A percentile compares a stretch with the other conserved stretches of the same genome.
Conservation (phyloP, 2,329 filamentous ascomycete species). For the Trichoderma simmonsii region DNA sequence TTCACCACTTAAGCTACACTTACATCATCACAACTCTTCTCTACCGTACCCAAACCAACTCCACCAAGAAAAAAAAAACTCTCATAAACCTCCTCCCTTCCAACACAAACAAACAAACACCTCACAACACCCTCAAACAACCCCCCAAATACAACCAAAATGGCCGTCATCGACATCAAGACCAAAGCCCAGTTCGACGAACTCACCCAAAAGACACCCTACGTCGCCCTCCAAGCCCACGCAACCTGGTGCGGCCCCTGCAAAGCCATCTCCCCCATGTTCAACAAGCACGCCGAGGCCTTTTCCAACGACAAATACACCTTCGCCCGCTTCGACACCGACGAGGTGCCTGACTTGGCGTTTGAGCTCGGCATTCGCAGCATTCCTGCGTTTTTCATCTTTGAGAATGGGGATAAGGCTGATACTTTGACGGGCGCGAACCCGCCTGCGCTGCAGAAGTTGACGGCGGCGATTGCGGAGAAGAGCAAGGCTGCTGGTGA, state of each 20-base stretch:
- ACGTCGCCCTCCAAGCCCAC: constrained; percentile 56
- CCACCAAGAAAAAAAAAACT: not conserved
- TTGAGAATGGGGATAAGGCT: constrained; percentile 50
- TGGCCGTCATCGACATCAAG: constrained; percentile 37
- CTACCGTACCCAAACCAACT: not conserved
- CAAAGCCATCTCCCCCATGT: constrained; percentile 57
- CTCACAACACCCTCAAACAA: not conserved
- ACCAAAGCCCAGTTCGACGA: constrained; percentile 46
- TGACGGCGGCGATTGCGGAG: constrained; percentile 26
- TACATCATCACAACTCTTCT: not conserved
- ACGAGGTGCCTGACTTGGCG: constrained; percentile 50
- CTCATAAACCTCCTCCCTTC: not conserved
- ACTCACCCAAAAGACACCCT: constrained; percentile 46
- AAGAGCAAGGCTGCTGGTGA: constrained; percentile 23
- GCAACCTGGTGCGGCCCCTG: constrained; percentile 61
- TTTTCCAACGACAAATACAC: constrained; percentile 40
- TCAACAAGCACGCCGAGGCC: constrained; percentile 44
- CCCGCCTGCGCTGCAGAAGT: constrained; percentile 33
- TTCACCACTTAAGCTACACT: not conserved
- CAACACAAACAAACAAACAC: not conserved
- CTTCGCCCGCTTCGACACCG: constrained; percentile 60
- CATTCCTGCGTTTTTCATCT: constrained; percentile 61
- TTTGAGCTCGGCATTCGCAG: constrained; percentile 48
- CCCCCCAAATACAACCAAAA: constrained; percentile 10
- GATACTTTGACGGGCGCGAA: constrained; percentile 44